Evolutionary conservation across 169 alveolate species (phyloP).

Genomic region (Plasmodium relictum): DNA sequence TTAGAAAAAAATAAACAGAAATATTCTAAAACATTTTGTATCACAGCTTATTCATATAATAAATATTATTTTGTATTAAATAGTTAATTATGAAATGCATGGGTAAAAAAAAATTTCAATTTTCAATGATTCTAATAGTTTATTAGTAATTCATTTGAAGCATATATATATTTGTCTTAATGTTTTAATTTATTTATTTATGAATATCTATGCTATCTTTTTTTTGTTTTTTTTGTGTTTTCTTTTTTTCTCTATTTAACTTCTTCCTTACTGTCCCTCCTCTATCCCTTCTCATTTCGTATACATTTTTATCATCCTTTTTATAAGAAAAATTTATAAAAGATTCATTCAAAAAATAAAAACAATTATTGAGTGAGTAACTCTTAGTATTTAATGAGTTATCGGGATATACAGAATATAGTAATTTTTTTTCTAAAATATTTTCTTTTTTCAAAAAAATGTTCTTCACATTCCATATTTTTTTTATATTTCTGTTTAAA

Average conservation of each 20-base stretch:
- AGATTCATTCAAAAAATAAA: slow-evolving; percentile 27
- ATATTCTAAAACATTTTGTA: no score
- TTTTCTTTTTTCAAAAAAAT: slow-evolving; percentile 29
- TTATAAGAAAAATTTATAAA: slow-evolving; percentile 16
- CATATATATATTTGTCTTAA: neutral
- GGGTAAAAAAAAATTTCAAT: neutral
- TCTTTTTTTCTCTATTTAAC: slow-evolving; percentile 71
- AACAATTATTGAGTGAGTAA: neutral
- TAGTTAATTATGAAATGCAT: no score
- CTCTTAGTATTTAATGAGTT: neutral
- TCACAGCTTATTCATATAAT: no score
- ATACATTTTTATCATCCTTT: slow-evolving; percentile 15
- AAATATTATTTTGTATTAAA: no score
- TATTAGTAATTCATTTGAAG: neutral
- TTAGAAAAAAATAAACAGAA: no score
- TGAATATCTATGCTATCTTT: slow-evolving; percentile 48
- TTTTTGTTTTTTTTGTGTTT: slow-evolving; percentile 74
- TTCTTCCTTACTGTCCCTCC: slow-evolving; percentile 78
- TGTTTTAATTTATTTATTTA: slow-evolving; percentile 5
- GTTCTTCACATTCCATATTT: slow-evolving; percentile 37
- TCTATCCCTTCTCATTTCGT: slow-evolving; percentile 77
- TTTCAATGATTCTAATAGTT: neutral
- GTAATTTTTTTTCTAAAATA: neutral
- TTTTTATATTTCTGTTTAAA: slow-evolving; percentile 47
- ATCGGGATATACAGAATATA: neutral